Evolutionary conservation across 495 filamentous ascomycete genomes (phyloP), one percentile per base, ranked within the genome.

Genomic region (Neurospora sp.): DNA sequence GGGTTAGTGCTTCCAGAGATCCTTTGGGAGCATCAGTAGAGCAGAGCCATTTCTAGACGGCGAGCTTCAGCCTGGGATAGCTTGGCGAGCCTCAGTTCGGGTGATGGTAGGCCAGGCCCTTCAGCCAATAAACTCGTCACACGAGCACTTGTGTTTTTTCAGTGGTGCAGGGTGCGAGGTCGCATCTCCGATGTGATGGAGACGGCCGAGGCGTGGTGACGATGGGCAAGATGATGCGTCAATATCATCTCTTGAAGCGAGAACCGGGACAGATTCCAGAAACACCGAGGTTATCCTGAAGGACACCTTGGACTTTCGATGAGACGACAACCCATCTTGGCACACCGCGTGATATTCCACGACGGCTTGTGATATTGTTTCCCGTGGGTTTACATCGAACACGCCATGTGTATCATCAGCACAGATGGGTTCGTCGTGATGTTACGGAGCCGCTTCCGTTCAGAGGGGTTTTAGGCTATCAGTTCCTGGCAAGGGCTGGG

Each of bases 11-110:
- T 59, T 31, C 27, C 73, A 53, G 46, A 22, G 72, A 44, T 59
- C 38, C 39, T 70, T 48, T 48, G 53, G 18, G 59, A 72, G 68
- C 20, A 69, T 71, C 44, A 22, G 42, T 71, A 37, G 53, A 61
- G 27, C 53, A 61, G 53, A 61, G 53, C 76, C 72, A 75, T 76
- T 80, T 73, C 71, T 69, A 68, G 72, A 68, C 70, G 59, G 70
- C 71, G 40, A 71, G 69, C 48, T 74, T 68, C 70, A 39, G 35
- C 39, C 68, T 40, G 18, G 42, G 68, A 39, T 69, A 35, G 70
- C 68, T 73, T 71, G 71, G 38, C 70, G 27, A 66, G 53, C 53
- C 53, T 74, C 71, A 71, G 72, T 74, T 41, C 59, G 40, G 42
- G 41, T 40, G 76, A 40, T 69, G 74, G 75, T 70, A 76, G 71